phyloP scores from a whole-genome alignment of 768 basidiomycete genomes.

The Pilatotrama ljubarskyi region DNA sequence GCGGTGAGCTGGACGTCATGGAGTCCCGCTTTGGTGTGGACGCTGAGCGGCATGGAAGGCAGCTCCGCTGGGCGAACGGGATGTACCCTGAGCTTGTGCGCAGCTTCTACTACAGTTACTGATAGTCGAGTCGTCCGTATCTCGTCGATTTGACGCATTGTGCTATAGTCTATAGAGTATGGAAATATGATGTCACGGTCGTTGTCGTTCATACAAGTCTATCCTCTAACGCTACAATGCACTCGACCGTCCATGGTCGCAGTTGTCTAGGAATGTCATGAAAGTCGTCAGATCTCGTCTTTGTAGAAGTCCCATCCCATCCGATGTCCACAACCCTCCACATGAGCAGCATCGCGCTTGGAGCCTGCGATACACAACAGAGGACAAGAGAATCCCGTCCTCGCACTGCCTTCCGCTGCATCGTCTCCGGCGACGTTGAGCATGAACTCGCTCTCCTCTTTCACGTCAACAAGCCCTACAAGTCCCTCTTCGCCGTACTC shows the following conservation, averaged over 20 bases:
- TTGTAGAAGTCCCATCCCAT: constrained; percentile 35
- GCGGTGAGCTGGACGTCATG: constrained; percentile 18
- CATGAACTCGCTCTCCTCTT: constrained; percentile 32
- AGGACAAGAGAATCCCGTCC: constrained; percentile 26
- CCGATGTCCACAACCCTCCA: constrained; percentile 41
- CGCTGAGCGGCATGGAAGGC: constrained; percentile 2
- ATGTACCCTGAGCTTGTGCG: constrained; percentile 10
- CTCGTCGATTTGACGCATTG: background rate
- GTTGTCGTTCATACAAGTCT: background rate
- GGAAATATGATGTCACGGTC: background rate
- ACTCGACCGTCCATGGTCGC: background rate
- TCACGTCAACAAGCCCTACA: constrained; percentile 36
- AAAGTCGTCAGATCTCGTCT: constrained; percentile 29
- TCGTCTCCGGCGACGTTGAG: constrained; percentile 11
- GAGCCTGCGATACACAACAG: constrained; percentile 43
- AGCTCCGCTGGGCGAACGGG: constrained; percentile 16
- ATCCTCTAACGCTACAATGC: constrained; percentile 1
- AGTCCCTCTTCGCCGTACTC: constrained; percentile 24
- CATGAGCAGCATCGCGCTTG: constrained; percentile 30
- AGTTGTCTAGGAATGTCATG: background rate
- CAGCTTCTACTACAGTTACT: constrained; percentile 2
- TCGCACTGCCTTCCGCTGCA: background rate
- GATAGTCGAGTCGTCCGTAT: background rate
- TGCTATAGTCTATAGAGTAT: background rate
- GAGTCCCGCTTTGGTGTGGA: constrained; percentile 18